phyloP scores from a whole-genome alignment of 2,329 filamentous ascomycete species.

The Cladosporium sp. region DNA sequence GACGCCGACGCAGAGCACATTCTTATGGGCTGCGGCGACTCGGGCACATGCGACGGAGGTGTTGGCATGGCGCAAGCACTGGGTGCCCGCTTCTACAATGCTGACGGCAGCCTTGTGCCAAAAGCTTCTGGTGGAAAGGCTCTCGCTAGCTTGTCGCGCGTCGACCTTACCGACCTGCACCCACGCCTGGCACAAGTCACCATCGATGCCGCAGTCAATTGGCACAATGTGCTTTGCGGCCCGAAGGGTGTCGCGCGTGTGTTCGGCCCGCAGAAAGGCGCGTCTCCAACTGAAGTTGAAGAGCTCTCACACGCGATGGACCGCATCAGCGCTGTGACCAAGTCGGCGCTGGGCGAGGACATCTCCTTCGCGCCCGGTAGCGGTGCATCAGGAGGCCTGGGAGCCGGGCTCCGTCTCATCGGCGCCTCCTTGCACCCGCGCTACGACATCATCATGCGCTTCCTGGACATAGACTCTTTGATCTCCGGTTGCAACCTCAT shows the following conservation, averaged over 20 bases:
- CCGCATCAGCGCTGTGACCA: slow-evolving; percentile 34
- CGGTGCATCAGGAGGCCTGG: slow-evolving; percentile 49
- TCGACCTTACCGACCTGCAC: slow-evolving; percentile 38
- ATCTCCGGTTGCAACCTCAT: slow-evolving; percentile 46
- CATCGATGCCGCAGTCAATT: slow-evolving; percentile 49
- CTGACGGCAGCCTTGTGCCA: slow-evolving; percentile 33
- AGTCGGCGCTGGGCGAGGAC: slow-evolving; percentile 30
- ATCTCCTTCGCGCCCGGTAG: slow-evolving; percentile 39
- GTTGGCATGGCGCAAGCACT: slow-evolving; percentile 51
- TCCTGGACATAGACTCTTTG: slow-evolving; percentile 42
- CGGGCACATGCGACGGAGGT: slow-evolving; percentile 49
- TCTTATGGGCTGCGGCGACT: slow-evolving; percentile 49
- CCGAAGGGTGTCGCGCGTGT: slow-evolving; percentile 44
- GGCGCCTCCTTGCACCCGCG: slow-evolving; percentile 43
- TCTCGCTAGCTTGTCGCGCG: slow-evolving; percentile 32
- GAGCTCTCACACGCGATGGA: slow-evolving; percentile 40
- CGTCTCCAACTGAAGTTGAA: slow-evolving; percentile 39
- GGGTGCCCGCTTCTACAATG: slow-evolving; percentile 40
- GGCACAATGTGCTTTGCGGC: slow-evolving; percentile 47
- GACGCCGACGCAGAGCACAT: slow-evolving; percentile 42
- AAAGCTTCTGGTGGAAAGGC: slow-evolving; percentile 37
- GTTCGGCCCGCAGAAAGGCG: slow-evolving; percentile 49
- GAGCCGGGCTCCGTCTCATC: slow-evolving; percentile 45
- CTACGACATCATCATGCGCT: slow-evolving; percentile 47
- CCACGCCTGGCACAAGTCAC: slow-evolving; percentile 31